Evolutionary conservation across 768 basidiomycete genomes (phyloP), one percentile per base, ranked within the genome.

Genomic region (Kockovaella imperatae): DNA sequence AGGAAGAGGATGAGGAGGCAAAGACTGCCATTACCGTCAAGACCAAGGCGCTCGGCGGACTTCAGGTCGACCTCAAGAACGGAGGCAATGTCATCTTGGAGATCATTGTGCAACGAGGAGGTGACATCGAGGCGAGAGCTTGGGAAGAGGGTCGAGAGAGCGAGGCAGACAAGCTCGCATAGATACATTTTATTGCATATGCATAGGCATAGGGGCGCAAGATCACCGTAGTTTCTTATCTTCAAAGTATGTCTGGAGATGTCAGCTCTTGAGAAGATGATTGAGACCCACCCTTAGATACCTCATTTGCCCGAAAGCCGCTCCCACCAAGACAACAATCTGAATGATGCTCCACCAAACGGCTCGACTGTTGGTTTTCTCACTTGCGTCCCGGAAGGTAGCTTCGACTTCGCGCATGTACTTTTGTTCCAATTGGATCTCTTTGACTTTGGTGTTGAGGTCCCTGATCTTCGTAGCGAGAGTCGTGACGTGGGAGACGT

Each of bases 401-500:
- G 86, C 77, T 73, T 99, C 95, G 56, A 95, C 77, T 74, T 99
- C 93, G 35, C 95, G 78, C 75, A 97, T 93, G 68, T 96, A 99
- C 72, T 91, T 87, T 74, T 99, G 95, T 73, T 97, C 95, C 21
- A 89, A 77, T 38, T 88, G 78, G 47, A 97, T 84, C 60, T 93
- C 89, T 70, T 86, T 87, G 41, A 99, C 76, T 71, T 89, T 93
- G 64, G 82, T 78, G 73, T 97, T 99, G 53, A 99, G 76, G 62
- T 97, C 95, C 23, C 87, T 82, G 47, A 99, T 77, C 72, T 87
- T 73, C 32, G 63, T 57, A 5, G 69, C 60, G 21, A 73, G 60
- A 24, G 70, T 70, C 1, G 67, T 53, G 18, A 73, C 62, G 52
- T 73, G 71, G 13, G 53, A 49, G 1, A 53, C 36, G 58, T 73